A percentile compares a stretch with the other conserved stretches of the same genome.
Evolutionary conservation across 2,329 filamentous ascomycete genomes (phyloP).

Genomic region (Calonectria multiphialidica): DNA sequence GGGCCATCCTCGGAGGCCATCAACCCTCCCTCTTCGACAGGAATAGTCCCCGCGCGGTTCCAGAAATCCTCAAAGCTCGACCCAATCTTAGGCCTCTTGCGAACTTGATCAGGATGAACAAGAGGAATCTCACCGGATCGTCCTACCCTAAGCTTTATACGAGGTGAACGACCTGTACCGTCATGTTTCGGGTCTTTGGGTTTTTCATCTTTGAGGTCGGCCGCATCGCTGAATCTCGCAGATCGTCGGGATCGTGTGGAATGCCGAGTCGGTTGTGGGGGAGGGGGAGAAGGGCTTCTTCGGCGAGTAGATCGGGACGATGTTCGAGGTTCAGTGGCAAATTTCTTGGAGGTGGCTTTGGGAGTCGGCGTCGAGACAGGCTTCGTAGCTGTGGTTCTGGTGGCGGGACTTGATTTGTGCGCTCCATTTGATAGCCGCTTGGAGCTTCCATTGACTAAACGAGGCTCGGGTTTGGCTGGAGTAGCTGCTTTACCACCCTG

Average conservation of each 20-base stretch:
- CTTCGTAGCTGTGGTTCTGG: constrained; percentile 39
- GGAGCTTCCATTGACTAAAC: constrained; percentile 41
- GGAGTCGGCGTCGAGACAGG: constrained; percentile 41
- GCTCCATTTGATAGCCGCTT: constrained; percentile 41
- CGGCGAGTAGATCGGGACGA: constrained; percentile 51
- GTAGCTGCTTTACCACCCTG: constrained; percentile 49
- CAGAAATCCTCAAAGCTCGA: constrained; percentile 71
- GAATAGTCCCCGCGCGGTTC: constrained; percentile 60
- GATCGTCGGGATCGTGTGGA: constrained; percentile 58
- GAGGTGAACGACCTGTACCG: constrained; percentile 50
- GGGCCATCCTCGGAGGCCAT: constrained; percentile 66
- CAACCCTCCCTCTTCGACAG: constrained; percentile 71
- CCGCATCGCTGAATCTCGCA: constrained; percentile 52
- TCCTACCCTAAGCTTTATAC: constrained; percentile 62
- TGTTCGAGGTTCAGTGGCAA: constrained; percentile 43
- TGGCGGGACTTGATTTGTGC: constrained; percentile 42
- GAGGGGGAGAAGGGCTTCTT: constrained; percentile 54
- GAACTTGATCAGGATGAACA: constrained; percentile 70
- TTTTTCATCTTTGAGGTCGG: constrained; percentile 29
- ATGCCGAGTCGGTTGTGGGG: constrained; percentile 52
- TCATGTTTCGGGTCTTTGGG: constrained; percentile 32
- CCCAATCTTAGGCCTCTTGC: constrained; percentile 65
- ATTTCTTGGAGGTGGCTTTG: constrained; percentile 47
- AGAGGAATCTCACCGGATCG: constrained; percentile 61
- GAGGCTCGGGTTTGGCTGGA: constrained; percentile 45